These are phyloP conservation scores for Lachancea waltii DNA, from an alignment of 805 yeast species.

Conservation along the genomic window DNA sequence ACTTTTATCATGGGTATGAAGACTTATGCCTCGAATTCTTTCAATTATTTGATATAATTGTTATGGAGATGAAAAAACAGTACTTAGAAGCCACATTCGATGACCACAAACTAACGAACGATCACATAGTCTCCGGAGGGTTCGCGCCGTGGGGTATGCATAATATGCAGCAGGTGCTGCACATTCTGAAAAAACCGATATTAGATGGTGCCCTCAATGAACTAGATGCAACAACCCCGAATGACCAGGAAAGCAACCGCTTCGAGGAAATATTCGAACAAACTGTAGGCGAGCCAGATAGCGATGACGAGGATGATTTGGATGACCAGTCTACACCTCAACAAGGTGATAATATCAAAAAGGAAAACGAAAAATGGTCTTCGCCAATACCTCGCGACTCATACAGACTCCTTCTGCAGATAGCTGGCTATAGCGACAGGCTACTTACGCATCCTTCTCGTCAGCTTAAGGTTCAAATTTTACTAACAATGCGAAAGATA, in stretches of 20 bases:
- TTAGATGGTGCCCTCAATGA: conserved; percentile 17
- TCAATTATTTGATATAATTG: conserved; percentile 56
- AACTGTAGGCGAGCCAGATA: conserved; percentile 30
- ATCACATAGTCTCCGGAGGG: conserved; percentile 21
- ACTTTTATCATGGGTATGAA: conserved; percentile 78
- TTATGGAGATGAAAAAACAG: conserved; percentile 39
- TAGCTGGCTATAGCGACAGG: conserved; percentile 64
- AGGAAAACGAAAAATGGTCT: conserved; percentile 46
- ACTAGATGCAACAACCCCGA: not conserved
- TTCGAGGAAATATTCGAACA: conserved; percentile 35
- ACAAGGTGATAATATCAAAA: conserved; percentile 4
- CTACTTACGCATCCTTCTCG: conserved; percentile 61
- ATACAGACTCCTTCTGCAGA: conserved; percentile 53
- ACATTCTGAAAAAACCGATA: conserved; percentile 36
- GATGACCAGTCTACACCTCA: conserved; percentile 14
- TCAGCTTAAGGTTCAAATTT: conserved; percentile 47
- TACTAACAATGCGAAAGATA: conserved; percentile 41
- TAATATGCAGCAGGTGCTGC: conserved; percentile 38
- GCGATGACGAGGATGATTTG: conserved; percentile 32
- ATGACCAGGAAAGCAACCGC: conserved; percentile 9
- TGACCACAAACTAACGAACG: conserved; percentile 14
- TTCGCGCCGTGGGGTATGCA: conserved; percentile 59
- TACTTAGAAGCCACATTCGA: conserved; percentile 32
- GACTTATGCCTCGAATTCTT: conserved; percentile 68
- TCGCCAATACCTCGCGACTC: conserved; percentile 59